Evolutionary conservation across 352 stramenopile genomes (phyloP).

Genomic region (Detonula confervacea): DNA sequence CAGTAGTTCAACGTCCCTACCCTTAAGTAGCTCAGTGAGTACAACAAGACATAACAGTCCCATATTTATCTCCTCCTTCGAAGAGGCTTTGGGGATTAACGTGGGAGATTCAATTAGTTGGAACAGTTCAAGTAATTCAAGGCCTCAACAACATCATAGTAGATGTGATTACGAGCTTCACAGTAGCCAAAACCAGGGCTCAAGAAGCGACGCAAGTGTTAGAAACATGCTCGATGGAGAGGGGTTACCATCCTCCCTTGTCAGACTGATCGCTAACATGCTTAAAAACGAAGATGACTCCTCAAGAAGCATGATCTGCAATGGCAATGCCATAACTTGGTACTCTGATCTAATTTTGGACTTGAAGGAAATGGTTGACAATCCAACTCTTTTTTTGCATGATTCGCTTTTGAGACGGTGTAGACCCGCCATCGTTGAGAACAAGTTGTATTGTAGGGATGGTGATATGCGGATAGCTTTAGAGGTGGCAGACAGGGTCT

Average conservation of each 20-base stretch:
- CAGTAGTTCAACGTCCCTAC: too few species aligned
- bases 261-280: conserved; percentile 27
- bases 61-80: neutral
- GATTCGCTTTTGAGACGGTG: conserved; percentile 16
- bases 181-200: too few species aligned
- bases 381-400: conserved; percentile 20
- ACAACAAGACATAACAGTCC: too few species aligned
- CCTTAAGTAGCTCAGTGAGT: too few species aligned
- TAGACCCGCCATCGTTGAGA: neutral
- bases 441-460: conserved; percentile 28
- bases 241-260: conserved; percentile 12
- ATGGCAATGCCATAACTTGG: neutral
- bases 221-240: neutral
- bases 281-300: conserved; percentile 5
- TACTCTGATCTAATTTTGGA: conserved; percentile 13
- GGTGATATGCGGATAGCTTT: neutral
- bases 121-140: too few species aligned
- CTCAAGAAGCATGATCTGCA: neutral
- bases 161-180: too few species aligned
- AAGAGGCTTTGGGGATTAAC: neutral
- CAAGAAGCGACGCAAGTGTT: too few species aligned
- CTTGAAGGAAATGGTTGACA: conserved; percentile 21
- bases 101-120: neutral
- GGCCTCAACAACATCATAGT: neutral
- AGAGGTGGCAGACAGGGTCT: conserved; percentile 9